A percentile compares a stretch with the other conserved stretches of the same genome.
Conservation (phyloP, 495 filamentous ascomycete species). For the Aspergillus carlsbadensis region DNA sequence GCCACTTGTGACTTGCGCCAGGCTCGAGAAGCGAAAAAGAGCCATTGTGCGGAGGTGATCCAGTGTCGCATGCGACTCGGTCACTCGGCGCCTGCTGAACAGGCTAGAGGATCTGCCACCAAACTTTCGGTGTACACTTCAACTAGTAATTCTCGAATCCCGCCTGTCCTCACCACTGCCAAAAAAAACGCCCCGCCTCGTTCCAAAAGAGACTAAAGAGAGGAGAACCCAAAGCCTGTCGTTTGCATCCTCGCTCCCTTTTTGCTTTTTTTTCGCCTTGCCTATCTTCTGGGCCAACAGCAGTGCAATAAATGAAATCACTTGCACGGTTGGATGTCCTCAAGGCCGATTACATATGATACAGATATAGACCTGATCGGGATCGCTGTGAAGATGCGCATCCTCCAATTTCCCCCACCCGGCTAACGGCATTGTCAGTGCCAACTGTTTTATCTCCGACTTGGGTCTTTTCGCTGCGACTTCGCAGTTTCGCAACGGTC, state of each 20-base stretch:
- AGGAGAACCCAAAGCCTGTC: not conserved
- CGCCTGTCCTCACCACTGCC: not conserved
- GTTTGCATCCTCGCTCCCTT: conserved; percentile 1
- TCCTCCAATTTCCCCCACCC: conserved; percentile 18
- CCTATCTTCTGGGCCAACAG: not conserved
- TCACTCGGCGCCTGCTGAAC: not conserved
- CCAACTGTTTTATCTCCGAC: conserved; percentile 15
- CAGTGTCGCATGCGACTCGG: conserved; percentile 1
- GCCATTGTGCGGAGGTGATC: not conserved
- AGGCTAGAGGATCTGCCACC: not conserved
- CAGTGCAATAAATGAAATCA: not conserved
- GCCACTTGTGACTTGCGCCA: not conserved
- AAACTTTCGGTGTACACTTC: conserved; percentile 18
- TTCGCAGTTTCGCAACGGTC: not conserved
- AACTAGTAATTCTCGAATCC: conserved; percentile 8
- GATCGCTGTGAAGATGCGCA: conserved; percentile 15
- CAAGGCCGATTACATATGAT: conserved; percentile 12
- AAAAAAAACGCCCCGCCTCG: conserved; percentile 11
- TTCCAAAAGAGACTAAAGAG: conserved; percentile 11
- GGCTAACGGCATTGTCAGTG: conserved; percentile 23
- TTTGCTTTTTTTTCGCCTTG: conserved; percentile 8
- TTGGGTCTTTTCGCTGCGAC: not conserved
- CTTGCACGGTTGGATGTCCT: not conserved
- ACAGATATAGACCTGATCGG: conserved; percentile 13
- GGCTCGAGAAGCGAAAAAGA: not conserved